Base-by-base conservation (phyloP, 345 rosid species). In the Dimocarpus longan region DNA sequence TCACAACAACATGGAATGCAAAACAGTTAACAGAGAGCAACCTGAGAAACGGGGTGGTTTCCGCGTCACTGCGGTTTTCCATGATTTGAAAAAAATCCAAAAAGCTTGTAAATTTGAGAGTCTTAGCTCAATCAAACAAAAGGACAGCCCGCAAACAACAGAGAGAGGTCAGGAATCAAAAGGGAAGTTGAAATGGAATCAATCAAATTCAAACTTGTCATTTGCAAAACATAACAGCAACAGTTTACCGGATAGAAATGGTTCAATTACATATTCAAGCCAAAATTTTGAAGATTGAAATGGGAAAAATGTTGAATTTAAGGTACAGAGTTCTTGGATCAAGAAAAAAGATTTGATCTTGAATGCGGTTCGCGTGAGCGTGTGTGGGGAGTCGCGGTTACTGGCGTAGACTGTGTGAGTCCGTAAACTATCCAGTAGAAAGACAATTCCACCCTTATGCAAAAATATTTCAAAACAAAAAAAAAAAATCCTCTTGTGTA, bases 11-110 rank as follows among this genome's bases (percentile, higher is more conserved):
- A 76, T 4, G n/a, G n/a, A 32, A 3, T 32, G 32, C 24, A 59
- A 59, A 60, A 66, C 10, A 74, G 24, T 46, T 24, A 69, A 57
- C n/a, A 13, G 50, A 70, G 24, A 22, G 64, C 10, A 76, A 86
- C 91, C 91, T 80, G 32, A 84, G 80, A 75, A 62, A 70, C 13
- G 88, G 76, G 42, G 60, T 68, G 2, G 70, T 69, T 42, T 83
- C 91, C 0, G 69, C 71, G 39, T 81, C 87, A 46, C 65, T 63
- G 44, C 82, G 81, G 66, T 40, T 76, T 5, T 84, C 89, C 91
- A 86, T 88, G 69, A 72, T 81, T 59, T 19, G 5, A 8, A 48
- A 10, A 16, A 68, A 64, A 26, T 65, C 32, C 43, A 65, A 75
- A 32, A 75, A 39, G 63, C 21, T 28, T 60, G 65, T 10, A 60